Evolutionary conservation across 2,329 filamentous ascomycete genomes (phyloP), one percentile per base, ranked within the genome.

Genomic region (Phaeosphaeria sp.): DNA sequence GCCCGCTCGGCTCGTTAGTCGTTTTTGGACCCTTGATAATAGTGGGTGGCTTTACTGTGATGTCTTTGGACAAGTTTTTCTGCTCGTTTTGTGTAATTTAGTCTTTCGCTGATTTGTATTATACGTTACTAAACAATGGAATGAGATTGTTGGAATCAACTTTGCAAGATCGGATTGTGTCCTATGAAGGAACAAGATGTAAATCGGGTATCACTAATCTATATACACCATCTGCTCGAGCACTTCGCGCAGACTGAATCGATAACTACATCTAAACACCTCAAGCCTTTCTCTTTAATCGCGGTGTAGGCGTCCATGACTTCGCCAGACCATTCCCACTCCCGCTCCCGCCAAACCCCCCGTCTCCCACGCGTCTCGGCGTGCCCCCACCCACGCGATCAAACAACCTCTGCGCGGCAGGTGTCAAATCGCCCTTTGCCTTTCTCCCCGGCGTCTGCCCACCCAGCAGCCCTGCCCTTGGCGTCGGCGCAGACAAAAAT

Each of bases 401-500:
- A 62, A 79, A 79, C 56, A 78, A 66, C 54, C 66, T 70, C 66
- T 90, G 87, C 5, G 89, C 92, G 15, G 92, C 92, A 3, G 92
- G 92, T 23, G 91, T 95, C 72, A 76, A 58, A 49, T 69, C 67
- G 79, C 84, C 63, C 91, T 86, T 73, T 83, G 87, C 62, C 84
- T 87, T 72, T 20, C 60, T 52, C 41, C 65, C 69, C 1, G 71
- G 68, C 36, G 71, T 72, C 58, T 65, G 49, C 4, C 50, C 56
- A 15, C 36, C 60, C 81, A 87, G 88, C 33, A 92, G 77, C 59
- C 87, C 83, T 73, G 89, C 85, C 2, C 88, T 90, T 5, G 92
- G 91, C 21, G 91, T 94, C 63, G 87, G 90, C 1, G 88, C 86
- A 60, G 91, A 91, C 65, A 84, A 86, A 9, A 91, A 90, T n/a